Evolutionary conservation across 139 green algal species (phyloP).

Genomic region (Tetradesmus lagerheimii): DNA sequence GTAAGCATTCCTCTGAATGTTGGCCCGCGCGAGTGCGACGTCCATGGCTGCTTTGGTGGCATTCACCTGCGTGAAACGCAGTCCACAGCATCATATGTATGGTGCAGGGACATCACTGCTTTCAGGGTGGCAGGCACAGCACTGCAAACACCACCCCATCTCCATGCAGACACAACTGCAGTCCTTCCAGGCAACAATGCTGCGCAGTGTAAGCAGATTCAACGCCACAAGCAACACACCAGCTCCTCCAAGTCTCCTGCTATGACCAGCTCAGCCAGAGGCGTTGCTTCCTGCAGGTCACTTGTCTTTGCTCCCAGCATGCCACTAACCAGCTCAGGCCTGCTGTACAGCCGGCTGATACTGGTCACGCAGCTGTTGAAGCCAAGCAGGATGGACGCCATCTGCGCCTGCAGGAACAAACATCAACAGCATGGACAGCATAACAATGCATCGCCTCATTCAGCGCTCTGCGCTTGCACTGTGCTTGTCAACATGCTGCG

Average conservation of each 20-base stretch:
- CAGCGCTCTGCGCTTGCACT: neutral
- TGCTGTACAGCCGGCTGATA: constrained; percentile 62
- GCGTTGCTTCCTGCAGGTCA: constrained; percentile 50
- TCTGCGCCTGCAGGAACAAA: constrained; percentile 46
- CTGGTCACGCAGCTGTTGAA: constrained; percentile 61
- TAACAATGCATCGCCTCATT: too few species aligned
- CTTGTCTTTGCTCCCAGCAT: constrained; percentile 62
- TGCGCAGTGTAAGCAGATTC: too few species aligned
- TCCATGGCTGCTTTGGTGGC: constrained; percentile 62
- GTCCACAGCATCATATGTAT: neutral
- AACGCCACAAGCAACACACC: constrained; percentile 47
- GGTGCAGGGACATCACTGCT: neutral
- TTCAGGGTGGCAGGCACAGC: too few species aligned
- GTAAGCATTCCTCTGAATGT: constrained; percentile 73
- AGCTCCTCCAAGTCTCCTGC: constrained; percentile 70
- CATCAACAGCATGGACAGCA: neutral
- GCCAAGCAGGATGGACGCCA: constrained; percentile 52
- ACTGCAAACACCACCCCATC: neutral
- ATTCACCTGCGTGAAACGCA: constrained; percentile 31
- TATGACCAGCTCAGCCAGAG: constrained; percentile 79
- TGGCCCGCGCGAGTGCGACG: constrained; percentile 66
- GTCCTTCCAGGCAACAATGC: too few species aligned
- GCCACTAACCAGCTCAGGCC: constrained; percentile 48
- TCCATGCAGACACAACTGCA: too few species aligned
- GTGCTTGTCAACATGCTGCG: neutral